Evolutionary conservation across 2,329 filamentous ascomycete genomes (phyloP), one percentile per base, ranked within the genome.

Genomic region (Sporothrix inflata): DNA sequence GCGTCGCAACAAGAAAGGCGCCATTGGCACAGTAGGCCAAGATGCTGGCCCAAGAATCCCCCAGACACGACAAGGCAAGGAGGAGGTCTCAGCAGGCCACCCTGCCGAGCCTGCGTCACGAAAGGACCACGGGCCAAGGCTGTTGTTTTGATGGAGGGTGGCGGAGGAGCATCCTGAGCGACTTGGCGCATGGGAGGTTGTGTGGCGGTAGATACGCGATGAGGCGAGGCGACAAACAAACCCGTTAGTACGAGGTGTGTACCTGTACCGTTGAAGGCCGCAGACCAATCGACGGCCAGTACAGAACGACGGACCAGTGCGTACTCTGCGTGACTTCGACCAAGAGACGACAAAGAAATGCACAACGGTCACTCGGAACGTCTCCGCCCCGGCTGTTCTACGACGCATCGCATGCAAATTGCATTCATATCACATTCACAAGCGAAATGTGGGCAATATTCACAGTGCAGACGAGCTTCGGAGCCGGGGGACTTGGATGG

Each of bases 31-130:
- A 40, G 57, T 16, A 40, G 61, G 61, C 61, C 61, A 66, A 66
- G 61, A 63, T 57, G 53, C 11, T n/a, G 8, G 57, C 34, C 57
- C n/a, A 63, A 63, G 34, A n/a, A n/a, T n/a, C n/a, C n/a, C n/a
- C n/a, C n/a, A n/a, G n/a, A 63, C 57, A 63, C 57, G 8, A 63
- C 55, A 63, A 63, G 7, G 34, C 57, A 63, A 21, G 57, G 53
- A 30, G 49, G 49, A 11, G 47, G 30, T 34, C 30, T 34, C 30
- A 34, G 30, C 30, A 34, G 30, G 30, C 30, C 34, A 42, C 9
- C 7, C 9, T 21, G 57, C 57, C 57, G 19, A 40, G 57, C n/a
- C 57, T 42, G 11, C 11, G 57, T 21, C 19, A 24, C n/a, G 57
- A 42, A 24, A 42, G n/a, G 19, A 12, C 19, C 19, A n/a, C 8